These are phyloP conservation scores for Spathaspora boniae DNA, from an alignment of 805 yeast genomes.

Conservation along the genomic window DNA sequence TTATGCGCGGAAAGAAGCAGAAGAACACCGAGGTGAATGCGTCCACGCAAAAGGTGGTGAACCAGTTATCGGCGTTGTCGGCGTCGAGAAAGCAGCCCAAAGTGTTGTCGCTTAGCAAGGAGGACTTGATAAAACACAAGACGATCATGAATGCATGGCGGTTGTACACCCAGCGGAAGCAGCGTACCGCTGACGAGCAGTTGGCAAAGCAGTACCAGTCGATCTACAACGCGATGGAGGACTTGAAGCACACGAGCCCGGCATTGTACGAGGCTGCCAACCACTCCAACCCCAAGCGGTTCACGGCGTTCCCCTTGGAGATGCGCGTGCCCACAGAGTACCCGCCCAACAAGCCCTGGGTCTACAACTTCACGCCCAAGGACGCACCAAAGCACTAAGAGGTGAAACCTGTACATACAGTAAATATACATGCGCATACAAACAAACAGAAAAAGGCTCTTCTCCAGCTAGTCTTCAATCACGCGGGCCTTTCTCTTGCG, in stretches of 20 bases:
- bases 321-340: constrained; percentile 84
- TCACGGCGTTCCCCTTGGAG: constrained; percentile 68
- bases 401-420: constrained; percentile 2
- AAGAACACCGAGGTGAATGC: constrained; percentile 29
- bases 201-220: constrained; percentile 60
- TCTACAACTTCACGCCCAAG: constrained; percentile 40
- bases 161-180: constrained; percentile 50
- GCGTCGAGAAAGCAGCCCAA: constrained; percentile 89
- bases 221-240: constrained; percentile 70
- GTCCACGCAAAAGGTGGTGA: constrained; percentile 41
- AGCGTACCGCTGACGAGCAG: constrained; percentile 35
- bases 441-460: constrained; percentile 1
- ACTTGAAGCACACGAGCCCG: constrained; percentile 50
- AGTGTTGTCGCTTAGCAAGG: constrained; percentile 66
- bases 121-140: constrained; percentile 82
- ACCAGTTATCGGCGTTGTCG: constrained; percentile 75
- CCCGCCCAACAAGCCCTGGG: constrained; percentile 84
- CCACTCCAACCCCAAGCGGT: constrained; percentile 39
- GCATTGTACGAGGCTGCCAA: constrained; percentile 59
- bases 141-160: constrained; percentile 84
- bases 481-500: constrained; percentile 21
- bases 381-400: not conserved
- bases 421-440: constrained; percentile 1
- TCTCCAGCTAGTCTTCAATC: constrained; percentile 26
- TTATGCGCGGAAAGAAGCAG: constrained; percentile 11